phyloP scores from a whole-genome alignment of 192 early-diverging fungal species.

The Martensiomyces pterosporus region DNA sequence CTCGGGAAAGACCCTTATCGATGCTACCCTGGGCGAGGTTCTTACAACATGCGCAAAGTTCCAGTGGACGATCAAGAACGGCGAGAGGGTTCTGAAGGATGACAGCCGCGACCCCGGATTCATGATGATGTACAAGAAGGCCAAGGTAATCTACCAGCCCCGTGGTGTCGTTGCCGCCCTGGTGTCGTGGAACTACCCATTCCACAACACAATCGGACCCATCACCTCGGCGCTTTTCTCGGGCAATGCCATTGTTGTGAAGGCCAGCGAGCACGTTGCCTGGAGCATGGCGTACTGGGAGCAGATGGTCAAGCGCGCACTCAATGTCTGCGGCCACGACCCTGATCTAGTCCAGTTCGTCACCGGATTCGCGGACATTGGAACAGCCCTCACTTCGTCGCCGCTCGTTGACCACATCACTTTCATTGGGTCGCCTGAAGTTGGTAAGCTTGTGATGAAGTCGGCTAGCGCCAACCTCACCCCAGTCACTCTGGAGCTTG shows the following conservation, averaged over 20 bases:
- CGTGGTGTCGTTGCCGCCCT: conserved; percentile 77
- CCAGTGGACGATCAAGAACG: conserved; percentile 74
- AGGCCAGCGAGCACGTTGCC: conserved; percentile 79
- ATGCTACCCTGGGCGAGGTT: conserved; percentile 81
- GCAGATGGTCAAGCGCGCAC: conserved; percentile 59
- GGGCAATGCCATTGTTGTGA: conserved; percentile 83
- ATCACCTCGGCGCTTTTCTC: conserved; percentile 77
- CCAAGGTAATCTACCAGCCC: conserved; percentile 74
- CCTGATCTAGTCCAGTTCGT: conserved; percentile 76
- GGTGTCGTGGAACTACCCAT: conserved; percentile 88
- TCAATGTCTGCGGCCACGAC: conserved; percentile 69
- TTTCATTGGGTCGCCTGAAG: conserved; percentile 81
- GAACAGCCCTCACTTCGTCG: conserved; percentile 62
- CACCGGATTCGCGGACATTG: conserved; percentile 77
- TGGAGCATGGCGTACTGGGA: conserved; percentile 73
- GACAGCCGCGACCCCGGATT: conserved; percentile 64
- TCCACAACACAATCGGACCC: conserved; percentile 75
- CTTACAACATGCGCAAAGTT: conserved; percentile 74
- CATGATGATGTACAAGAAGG: conserved; percentile 72
- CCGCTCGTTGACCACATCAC: conserved; percentile 70
- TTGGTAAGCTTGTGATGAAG: conserved; percentile 73
- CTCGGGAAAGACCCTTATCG: conserved; percentile 79
- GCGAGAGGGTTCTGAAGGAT: conserved; percentile 63
- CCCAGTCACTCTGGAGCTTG: conserved; percentile 84
- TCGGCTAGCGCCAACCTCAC: conserved; percentile 69